Conservation (phyloP, 495 filamentous ascomycete genomes). For the Xylaria grammica region DNA sequence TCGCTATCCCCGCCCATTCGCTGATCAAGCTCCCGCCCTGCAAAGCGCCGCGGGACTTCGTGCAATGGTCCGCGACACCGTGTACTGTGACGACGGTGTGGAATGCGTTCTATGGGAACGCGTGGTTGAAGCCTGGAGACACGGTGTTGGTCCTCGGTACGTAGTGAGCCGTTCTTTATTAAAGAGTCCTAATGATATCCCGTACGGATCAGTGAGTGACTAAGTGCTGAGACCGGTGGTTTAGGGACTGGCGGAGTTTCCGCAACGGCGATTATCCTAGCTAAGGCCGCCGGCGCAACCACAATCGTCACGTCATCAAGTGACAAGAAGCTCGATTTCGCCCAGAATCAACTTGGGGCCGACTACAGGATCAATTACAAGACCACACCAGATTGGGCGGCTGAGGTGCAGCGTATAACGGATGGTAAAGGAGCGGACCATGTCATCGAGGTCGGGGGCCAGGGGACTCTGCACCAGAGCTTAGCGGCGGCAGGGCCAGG, state of each 20-base stretch:
- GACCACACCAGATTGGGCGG: constrained; percentile 38
- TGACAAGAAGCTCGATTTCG: constrained; percentile 57
- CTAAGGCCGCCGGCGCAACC: constrained; percentile 73
- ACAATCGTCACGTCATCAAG: constrained; percentile 74
- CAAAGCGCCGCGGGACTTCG: constrained; percentile 1
- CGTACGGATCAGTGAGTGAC: constrained; percentile 18
- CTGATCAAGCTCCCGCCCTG: constrained; percentile 7
- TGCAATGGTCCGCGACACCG: constrained; percentile 31
- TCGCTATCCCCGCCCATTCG: constrained; percentile 6
- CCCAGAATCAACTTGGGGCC: constrained; percentile 64
- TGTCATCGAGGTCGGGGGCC: constrained; percentile 66
- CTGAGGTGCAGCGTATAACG: constrained; percentile 35
- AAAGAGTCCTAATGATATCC: background rate
- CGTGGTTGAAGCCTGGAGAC: constrained; percentile 34
- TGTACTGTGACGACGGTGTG: constrained; percentile 48
- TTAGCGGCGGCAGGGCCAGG: constrained; percentile 63
- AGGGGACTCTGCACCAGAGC: constrained; percentile 58
- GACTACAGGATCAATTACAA: constrained; percentile 64
- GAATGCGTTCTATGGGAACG: constrained; percentile 60
- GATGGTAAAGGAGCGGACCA: constrained; percentile 62
- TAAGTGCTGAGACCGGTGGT: constrained; percentile 34
- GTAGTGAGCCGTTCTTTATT: background rate
- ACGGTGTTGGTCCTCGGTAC: constrained; percentile 20
- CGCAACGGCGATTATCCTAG: constrained; percentile 63
- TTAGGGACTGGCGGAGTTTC: constrained; percentile 44